Evolutionary conservation across 2,329 filamentous ascomycete genomes (phyloP).

Genomic region (Reticulascus tulasneorum): DNA sequence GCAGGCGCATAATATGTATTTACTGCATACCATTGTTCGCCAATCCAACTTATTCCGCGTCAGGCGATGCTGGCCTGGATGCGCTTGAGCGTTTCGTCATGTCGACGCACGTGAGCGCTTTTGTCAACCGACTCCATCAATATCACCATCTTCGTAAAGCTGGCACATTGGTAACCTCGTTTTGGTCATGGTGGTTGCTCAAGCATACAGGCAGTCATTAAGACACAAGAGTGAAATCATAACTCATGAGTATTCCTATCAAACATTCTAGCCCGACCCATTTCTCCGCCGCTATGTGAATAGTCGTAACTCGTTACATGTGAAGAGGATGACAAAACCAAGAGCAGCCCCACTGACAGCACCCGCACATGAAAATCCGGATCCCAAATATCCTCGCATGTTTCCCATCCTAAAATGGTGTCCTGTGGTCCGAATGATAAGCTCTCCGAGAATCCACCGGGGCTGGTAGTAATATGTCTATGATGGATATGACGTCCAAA

Average conservation of each 20-base stretch:
- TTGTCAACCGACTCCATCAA: too few species aligned
- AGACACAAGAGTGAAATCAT: conserved; percentile 1
- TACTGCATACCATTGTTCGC: too few species aligned
- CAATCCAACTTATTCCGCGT: too few species aligned
- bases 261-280: conserved; percentile 11
- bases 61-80: too few species aligned
- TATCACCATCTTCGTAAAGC: too few species aligned
- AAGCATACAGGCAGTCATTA: background rate
- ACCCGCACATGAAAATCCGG: conserved; percentile 4
- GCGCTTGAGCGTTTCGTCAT: too few species aligned
- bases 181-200: too few species aligned
- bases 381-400: conserved; percentile 9
- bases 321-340: conserved; percentile 6
- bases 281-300: conserved; percentile 13
- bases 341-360: conserved; percentile 6
- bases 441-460: background rate
- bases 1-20: too few species aligned
- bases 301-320: conserved; percentile 14
- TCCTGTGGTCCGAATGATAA: conserved; percentile 9
- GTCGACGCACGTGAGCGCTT: too few species aligned
- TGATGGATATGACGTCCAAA: too few species aligned
- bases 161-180: too few species aligned
- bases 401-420: conserved; percentile 3
- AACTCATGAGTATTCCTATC: conserved; percentile 12
- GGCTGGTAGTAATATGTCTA: too few species aligned